phyloP scores from a whole-genome alignment of 495 filamentous ascomycete species.

The Penicillium egyptiacum region DNA sequence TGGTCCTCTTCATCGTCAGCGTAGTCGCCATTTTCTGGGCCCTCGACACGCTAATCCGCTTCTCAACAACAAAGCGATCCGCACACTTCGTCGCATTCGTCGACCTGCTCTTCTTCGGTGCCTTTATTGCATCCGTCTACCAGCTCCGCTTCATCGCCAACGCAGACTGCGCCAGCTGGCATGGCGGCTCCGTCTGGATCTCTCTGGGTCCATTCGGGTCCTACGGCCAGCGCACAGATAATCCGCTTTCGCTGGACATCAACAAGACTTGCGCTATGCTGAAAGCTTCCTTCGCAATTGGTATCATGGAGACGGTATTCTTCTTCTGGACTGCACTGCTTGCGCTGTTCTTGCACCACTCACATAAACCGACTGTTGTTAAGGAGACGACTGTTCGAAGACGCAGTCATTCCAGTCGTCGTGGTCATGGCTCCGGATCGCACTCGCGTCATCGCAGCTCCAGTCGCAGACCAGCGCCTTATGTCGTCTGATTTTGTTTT shows the following conservation, averaged over 20 bases:
- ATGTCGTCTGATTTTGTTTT: conserved; percentile 36
- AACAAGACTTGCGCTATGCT: conserved; percentile 86
- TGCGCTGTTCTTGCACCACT: conserved; percentile 57
- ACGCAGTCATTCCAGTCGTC: conserved; percentile 44
- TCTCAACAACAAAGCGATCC: conserved; percentile 69
- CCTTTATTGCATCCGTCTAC: conserved; percentile 78
- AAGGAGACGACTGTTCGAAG: conserved; percentile 45
- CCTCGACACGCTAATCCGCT: conserved; percentile 76
- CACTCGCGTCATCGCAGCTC: conserved; percentile 37
- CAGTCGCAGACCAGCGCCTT: conserved; percentile 34
- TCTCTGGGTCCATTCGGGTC: conserved; percentile 61
- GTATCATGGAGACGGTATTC: conserved; percentile 82
- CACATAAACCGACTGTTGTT: conserved; percentile 35
- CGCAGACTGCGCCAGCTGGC: conserved; percentile 63
- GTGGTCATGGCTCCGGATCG: conserved; percentile 32
- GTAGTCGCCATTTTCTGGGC: conserved; percentile 78
- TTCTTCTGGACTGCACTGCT: conserved; percentile 72
- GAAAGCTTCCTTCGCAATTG: conserved; percentile 82
- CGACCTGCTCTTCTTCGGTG: conserved; percentile 79
- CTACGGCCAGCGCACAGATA: conserved; percentile 39
- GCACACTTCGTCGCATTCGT: conserved; percentile 74
- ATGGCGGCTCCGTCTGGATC: conserved; percentile 49
- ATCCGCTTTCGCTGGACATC: conserved; percentile 43
- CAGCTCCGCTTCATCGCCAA: conserved; percentile 67
- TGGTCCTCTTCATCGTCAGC: conserved; percentile 88